phyloP scores from a whole-genome alignment of 2,329 filamentous ascomycete genomes.

The Lecanicillium sp. region DNA sequence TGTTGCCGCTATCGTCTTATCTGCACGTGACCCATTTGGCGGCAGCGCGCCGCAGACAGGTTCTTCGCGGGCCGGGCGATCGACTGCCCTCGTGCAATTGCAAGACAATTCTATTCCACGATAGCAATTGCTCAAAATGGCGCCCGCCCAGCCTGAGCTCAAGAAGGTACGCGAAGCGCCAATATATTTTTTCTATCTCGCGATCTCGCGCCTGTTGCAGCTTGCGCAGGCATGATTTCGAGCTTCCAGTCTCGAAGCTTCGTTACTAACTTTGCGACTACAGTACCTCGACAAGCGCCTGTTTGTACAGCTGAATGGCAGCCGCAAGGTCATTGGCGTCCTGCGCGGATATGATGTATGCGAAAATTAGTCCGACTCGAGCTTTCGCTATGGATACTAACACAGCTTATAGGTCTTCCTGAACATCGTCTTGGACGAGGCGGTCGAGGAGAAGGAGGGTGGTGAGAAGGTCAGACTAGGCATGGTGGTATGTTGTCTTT shows the following conservation, averaged over 20 bases:
- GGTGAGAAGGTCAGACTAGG: constrained; percentile 87
- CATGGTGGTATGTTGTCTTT: constrained; percentile 67
- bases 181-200: neutral
- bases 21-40: constrained; percentile 39
- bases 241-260: neutral
- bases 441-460: constrained; percentile 86
- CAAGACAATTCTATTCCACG: constrained; percentile 9
- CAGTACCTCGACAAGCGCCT: constrained; percentile 99
- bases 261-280: constrained; percentile 22
- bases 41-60: constrained; percentile 15
- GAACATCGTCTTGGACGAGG: constrained; percentile 96
- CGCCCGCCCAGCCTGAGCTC: constrained; percentile 96
- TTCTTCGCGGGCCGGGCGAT: constrained; percentile 6
- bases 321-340: constrained; percentile 91
- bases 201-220: neutral
- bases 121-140: constrained; percentile 59
- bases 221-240: neutral
- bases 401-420: constrained; percentile 69
- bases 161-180: constrained; percentile 69
- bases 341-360: constrained; percentile 90
- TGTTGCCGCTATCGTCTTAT: constrained; percentile 36
- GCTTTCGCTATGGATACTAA: neutral
- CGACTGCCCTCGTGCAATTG: constrained; percentile 2
- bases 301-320: constrained; percentile 96
- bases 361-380: constrained; percentile 23